Base-by-base conservation (phyloP, 331 rosid genomes). In the Acacia pycnantha region DNA sequence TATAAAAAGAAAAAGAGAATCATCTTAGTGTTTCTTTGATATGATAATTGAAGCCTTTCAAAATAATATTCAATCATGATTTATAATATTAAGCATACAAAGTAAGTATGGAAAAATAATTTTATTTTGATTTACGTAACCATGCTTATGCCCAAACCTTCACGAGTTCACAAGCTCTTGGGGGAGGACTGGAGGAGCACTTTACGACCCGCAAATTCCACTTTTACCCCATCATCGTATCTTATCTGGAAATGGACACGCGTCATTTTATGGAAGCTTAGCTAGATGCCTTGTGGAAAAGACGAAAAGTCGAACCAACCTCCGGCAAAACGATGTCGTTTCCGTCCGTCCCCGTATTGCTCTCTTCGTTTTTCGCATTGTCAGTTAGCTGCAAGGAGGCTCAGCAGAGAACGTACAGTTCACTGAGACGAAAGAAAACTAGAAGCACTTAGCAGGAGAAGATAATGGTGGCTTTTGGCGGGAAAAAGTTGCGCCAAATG, bases 381-480 rank as follows among this genome's bases (percentile, higher is more conserved):
- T 12, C 75, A 43, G 75, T 70, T 5, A 41, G 18, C 48, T 5
- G 31, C 48, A 21, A 40, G 11, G 51, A 41, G 51, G 4, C 27
- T 44, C 40, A 3, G 43, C 11, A 2, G 14, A 14, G 51, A n/a
- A 11, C 54, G 19, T 26, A 43, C 8, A 21, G 10, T 51, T 61
- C 76, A 6, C 22, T 21, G 53, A 54, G 69, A 35, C 11, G 54
- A 58, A 78, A 74, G 47, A 51, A 1, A 2, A 53, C 1, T 11
- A 2, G 64, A 44, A 43, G 75, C 35, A 22, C 7, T 68, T 2
- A 44, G 26, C 4, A 8, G 73, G 27, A 47, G 73, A 72, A 65
- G 77, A 80, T 33, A 70, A 94, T 93, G 97, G 91, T 74, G 86
- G 83, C 33, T 68, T 85, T 80, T 73, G 94, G 97, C 88, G 94